phyloP scores from a whole-genome alignment of 345 rosid species.

The Ceriops tagal region DNA sequence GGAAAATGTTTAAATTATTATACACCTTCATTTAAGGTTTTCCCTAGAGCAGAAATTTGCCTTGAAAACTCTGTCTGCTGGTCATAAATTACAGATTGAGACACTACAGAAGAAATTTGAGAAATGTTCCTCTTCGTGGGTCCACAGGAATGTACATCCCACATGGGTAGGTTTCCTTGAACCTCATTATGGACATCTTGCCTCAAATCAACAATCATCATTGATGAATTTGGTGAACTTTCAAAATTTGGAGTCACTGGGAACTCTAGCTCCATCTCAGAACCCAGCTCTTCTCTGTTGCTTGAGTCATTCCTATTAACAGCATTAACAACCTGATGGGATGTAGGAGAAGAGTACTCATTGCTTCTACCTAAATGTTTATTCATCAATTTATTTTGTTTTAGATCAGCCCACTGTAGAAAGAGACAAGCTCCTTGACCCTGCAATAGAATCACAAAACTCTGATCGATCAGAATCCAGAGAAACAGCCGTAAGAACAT shows the following conservation, averaged over 20 bases:
- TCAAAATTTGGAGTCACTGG: not conserved
- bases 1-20: not conserved
- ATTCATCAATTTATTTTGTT: not conserved
- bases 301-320: not conserved
- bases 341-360: conserved; percentile 3
- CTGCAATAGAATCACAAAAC: conserved; percentile 25
- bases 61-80: not conserved
- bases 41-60: conserved; percentile 1
- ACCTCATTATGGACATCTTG: not conserved
- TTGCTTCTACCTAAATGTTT: not conserved
- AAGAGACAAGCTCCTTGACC: conserved; percentile 46
- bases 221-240: not conserved
- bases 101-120: not conserved
- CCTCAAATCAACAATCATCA: not conserved
- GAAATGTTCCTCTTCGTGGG: not conserved
- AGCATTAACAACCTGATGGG: not conserved
- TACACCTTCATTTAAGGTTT: conserved; percentile 11
- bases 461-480: conserved; percentile 6
- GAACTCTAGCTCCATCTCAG: not conserved
- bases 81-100: not conserved
- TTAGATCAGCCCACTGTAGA: conserved; percentile 28
- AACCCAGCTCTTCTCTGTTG: not conserved
- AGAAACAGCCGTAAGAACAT: not conserved
- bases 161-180: not conserved
- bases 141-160: not conserved